Conservation (phyloP, 192 early-diverging fungal genomes). For the Backusella westeae region DNA sequence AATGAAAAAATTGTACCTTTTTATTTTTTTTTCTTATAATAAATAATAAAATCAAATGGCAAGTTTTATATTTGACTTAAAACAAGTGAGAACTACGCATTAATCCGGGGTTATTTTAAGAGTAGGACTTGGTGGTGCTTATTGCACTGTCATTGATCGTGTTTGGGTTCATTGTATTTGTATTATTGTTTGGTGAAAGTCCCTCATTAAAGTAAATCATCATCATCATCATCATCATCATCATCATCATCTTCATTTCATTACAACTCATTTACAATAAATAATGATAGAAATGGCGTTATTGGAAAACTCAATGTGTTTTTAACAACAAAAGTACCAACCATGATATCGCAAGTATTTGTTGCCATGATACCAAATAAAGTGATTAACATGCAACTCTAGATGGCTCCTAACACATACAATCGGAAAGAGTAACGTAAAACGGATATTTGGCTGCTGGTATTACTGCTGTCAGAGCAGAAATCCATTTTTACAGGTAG, state of each 20-base stretch:
- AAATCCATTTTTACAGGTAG: slow-evolving; percentile 39
- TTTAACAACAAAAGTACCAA: slow-evolving; percentile 15
- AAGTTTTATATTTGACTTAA: not conserved
- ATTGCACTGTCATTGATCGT: slow-evolving; percentile 12
- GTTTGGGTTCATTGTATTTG: slow-evolving; percentile 20
- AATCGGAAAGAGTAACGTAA: slow-evolving; percentile 11
- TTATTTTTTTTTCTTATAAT: no score
- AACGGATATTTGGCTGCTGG: slow-evolving; percentile 4
- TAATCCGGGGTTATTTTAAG: not conserved
- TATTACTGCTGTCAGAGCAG: slow-evolving; percentile 29
- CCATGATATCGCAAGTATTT: slow-evolving; percentile 17
- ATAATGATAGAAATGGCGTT: slow-evolving; percentile 21
- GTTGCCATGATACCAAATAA: not conserved
- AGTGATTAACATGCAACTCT: not conserved
- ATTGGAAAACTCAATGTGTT: slow-evolving; percentile 21
- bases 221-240: not conserved
- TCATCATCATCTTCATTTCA: not conserved
- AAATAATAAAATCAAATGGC: not conserved
- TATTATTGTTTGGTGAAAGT: slow-evolving; percentile 33
- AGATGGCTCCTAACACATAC: not conserved
- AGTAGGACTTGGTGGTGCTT: not conserved
- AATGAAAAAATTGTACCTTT: not conserved
- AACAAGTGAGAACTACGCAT: not conserved
- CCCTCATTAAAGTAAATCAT: slow-evolving; percentile 23
- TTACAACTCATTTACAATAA: not conserved